Conservation (phyloP, 306 rosid genomes). For the Castanopsis chinensis region DNA sequence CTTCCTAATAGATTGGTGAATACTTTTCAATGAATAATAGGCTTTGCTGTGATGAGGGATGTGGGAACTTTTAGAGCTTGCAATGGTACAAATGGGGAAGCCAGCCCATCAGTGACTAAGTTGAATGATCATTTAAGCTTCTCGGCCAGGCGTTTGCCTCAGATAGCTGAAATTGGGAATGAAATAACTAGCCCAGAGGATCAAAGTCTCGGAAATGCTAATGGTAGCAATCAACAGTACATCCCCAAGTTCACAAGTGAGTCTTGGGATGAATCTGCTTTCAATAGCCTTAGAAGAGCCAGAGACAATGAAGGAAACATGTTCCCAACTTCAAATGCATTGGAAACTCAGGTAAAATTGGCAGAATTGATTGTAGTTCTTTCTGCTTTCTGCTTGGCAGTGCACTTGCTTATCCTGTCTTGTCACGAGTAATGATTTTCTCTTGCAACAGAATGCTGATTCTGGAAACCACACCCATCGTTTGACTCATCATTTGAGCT, state of each 20-base stretch:
- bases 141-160: constrained; percentile 52
- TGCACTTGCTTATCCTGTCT: neutral
- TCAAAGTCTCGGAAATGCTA: constrained; percentile 31
- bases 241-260: constrained; percentile 42
- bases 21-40: constrained; percentile 24
- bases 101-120: constrained; percentile 34
- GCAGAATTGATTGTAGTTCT: neutral
- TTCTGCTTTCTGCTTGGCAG: neutral
- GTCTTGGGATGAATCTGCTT: constrained; percentile 54
- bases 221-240: constrained; percentile 27
- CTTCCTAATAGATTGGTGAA: neutral
- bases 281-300: constrained; percentile 46
- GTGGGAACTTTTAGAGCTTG: constrained; percentile 30
- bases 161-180: constrained; percentile 54
- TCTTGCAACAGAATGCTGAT: constrained; percentile 36
- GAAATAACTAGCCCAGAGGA: constrained; percentile 33
- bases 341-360: constrained; percentile 55
- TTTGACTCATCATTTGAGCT: constrained; percentile 71
- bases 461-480: constrained; percentile 34
- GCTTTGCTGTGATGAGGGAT: constrained; percentile 43
- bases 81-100: constrained; percentile 47
- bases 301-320: constrained; percentile 47
- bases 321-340: constrained; percentile 48
- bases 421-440: neutral
- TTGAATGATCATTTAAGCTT: constrained; percentile 30